Evolutionary conservation across 2,329 filamentous ascomycete species (phyloP).

Genomic region (Chaetomium globosum): DNA sequence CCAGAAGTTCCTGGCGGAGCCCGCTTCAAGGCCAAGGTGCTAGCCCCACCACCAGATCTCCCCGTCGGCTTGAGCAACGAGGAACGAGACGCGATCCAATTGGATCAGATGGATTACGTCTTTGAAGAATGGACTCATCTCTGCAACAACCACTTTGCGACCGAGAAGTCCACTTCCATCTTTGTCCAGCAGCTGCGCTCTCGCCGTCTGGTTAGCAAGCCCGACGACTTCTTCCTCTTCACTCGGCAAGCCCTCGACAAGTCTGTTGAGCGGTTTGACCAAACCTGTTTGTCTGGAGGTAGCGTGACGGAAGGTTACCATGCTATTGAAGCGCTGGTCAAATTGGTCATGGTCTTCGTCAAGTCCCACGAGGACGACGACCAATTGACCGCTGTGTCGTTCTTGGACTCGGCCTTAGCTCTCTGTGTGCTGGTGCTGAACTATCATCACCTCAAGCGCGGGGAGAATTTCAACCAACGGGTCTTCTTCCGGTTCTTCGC

Average conservation of each 20-base stretch:
- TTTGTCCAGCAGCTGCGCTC: constrained; percentile 86
- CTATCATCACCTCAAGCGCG: constrained; percentile 79
- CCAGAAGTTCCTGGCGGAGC: constrained; percentile 65
- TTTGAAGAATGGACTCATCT: constrained; percentile 95
- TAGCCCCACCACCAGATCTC: constrained; percentile 47
- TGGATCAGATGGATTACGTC: constrained; percentile 88
- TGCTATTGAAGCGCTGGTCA: constrained; percentile 78
- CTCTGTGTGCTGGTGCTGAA: constrained; percentile 80
- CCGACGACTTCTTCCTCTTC: constrained; percentile 78
- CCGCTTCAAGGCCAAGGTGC: constrained; percentile 68
- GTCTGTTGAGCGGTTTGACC: constrained; percentile 77
- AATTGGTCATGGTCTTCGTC: constrained; percentile 75
- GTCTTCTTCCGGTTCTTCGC: constrained; percentile 92
- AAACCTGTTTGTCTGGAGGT: constrained; percentile 63
- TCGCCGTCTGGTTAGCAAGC: constrained; percentile 69
- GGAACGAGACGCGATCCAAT: constrained; percentile 61
- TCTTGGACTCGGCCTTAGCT: constrained; percentile 76
- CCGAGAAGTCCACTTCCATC: constrained; percentile 69
- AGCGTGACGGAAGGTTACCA: constrained; percentile 60
- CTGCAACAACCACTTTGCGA: constrained; percentile 73
- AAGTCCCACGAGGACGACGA: constrained; percentile 65
- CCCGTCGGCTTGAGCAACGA: constrained; percentile 54
- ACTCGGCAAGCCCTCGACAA: constrained; percentile 79
- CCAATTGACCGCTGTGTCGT: constrained; percentile 65
- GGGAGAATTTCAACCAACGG: constrained; percentile 80